These are phyloP conservation scores for Myriosclerotinia curreyana DNA, from an alignment of 2,329 filamentous ascomycete species.

Conservation along the genomic window DNA sequence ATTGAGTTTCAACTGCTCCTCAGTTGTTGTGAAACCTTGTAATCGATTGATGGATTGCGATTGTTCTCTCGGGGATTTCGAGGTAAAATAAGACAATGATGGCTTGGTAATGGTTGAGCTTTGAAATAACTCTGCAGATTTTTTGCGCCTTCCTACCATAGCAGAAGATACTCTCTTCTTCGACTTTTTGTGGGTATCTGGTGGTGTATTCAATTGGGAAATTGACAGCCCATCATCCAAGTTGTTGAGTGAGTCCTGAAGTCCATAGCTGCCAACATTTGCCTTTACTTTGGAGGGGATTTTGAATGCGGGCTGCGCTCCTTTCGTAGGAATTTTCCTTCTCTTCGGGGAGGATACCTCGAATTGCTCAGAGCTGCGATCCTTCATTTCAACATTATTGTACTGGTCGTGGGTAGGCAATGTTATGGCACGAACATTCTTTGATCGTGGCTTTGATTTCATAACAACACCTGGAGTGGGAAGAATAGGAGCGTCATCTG, in stretches of 20 bases:
- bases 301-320: constrained; percentile 14
- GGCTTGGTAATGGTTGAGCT: constrained; percentile 32
- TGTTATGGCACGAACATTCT: constrained; percentile 21
- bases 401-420: constrained; percentile 21
- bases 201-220: constrained; percentile 26
- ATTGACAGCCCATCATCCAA: background rate
- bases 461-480: constrained; percentile 23
- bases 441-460: constrained; percentile 10
- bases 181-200: constrained; percentile 22
- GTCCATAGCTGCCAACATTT: background rate
- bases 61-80: constrained; percentile 14
- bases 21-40: constrained; percentile 35
- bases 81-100: constrained; percentile 6
- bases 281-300: constrained; percentile 10
- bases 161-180: constrained; percentile 21
- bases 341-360: constrained; percentile 5
- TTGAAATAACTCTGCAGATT: constrained; percentile 28
- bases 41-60: constrained; percentile 24
- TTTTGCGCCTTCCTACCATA: constrained; percentile 17
- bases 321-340: constrained; percentile 11
- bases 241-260: too few species aligned
- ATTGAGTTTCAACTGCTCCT: constrained; percentile 25
- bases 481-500: constrained; percentile 16
- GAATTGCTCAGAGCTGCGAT: background rate
- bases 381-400: constrained; percentile 10